A percentile compares a stretch with the other conserved stretches of the same genome.
Evolutionary conservation across 2,329 filamentous ascomycete genomes (phyloP).

Genomic region (Aspergillus terreus): DNA sequence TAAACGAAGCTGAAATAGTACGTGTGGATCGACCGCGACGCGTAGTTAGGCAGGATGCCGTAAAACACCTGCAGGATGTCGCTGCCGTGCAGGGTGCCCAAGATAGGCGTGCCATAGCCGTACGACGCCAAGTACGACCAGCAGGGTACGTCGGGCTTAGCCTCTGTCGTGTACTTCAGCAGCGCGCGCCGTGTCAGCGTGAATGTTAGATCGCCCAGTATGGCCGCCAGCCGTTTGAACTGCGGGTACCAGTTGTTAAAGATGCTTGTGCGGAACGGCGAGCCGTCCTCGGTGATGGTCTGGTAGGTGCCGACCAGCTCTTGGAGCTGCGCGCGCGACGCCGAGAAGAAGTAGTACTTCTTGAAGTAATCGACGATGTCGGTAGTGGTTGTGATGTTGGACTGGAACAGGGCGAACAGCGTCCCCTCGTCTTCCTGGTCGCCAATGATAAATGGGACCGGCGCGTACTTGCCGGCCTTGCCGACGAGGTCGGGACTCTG

Average conservation of each 20-base stretch:
- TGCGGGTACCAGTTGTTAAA: constrained; percentile 72
- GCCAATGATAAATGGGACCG: constrained; percentile 64
- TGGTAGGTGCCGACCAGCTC: constrained; percentile 62
- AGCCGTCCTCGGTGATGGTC: constrained; percentile 55
- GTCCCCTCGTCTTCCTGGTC: constrained; percentile 80
- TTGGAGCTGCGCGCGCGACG: constrained; percentile 50
- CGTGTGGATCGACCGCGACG: constrained; percentile 56
- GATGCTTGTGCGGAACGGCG: constrained; percentile 66
- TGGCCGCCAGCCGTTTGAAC: constrained; percentile 72
- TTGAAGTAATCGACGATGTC: constrained; percentile 61
- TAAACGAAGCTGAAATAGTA: constrained; percentile 74
- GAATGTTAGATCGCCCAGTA: constrained; percentile 72
- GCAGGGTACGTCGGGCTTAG: constrained; percentile 56
- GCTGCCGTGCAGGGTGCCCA: constrained; percentile 72
- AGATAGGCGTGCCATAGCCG: constrained; percentile 64
- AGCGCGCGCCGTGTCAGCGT: constrained; percentile 66
- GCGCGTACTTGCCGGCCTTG: constrained; percentile 51
- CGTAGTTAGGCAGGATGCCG: constrained; percentile 60
- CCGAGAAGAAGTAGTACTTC: constrained; percentile 56
- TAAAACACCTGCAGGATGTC: constrained; percentile 69
- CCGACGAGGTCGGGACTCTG: constrained; percentile 61
- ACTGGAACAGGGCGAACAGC: constrained; percentile 66
- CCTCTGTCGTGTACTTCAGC: constrained; percentile 46
- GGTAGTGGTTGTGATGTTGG: constrained; percentile 61
- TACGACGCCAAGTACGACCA: constrained; percentile 78